Base-by-base conservation (phyloP, 2,329 filamentous ascomycete genomes). In the Neonectria coccinea region DNA sequence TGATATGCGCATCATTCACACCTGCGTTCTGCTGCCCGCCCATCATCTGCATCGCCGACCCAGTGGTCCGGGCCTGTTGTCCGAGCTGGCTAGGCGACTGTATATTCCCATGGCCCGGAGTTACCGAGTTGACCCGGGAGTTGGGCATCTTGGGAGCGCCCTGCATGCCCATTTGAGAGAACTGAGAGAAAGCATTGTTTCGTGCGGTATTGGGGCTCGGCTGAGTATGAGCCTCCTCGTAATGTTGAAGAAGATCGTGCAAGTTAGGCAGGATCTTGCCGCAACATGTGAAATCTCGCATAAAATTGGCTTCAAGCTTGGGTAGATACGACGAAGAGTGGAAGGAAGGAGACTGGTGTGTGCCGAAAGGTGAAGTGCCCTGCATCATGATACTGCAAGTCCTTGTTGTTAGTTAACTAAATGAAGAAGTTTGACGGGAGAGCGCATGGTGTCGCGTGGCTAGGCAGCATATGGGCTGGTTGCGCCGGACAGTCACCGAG, bases 231-330 rank as follows among this genome's bases (percentile, higher is more conserved):
- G 91, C 89, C 80, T 97, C 95, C 80, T 99, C 96, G 77, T 97
- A 99, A 79, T 99, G 96, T 77, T 97, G 94, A 51, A 99, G 84
- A 51, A 99, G 85, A 76, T 98, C 96, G 81, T 99, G 96, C 71
- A 99, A 87, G 55, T 94, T 97, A 25, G 94, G 92, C 70, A 97
- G 86, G 33, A 91, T 95, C 74, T 93, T 88, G 74, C 94, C 94
- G 81, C 96, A 99, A 82, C 96, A 99, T 56, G 91, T 91, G 81
- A 98, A 98, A 81, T 98, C 94, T 79, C 91, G 91, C 93, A 98
- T 97, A 79, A 97, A 99, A 76, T 95, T 96, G 66, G 95, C 95
- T 80, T 99, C 96, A 76, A 97, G 89, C 79, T 97, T 97, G 10
- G 94, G 95, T 1, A 97, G 87, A 77, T 98, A 98, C 27, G 96